Percentiles rank a stretch among this genome's conserved stretches.
Evolutionary conservation across 768 basidiomycete species (phyloP).

Genomic region (Termitomyces sp.): DNA sequence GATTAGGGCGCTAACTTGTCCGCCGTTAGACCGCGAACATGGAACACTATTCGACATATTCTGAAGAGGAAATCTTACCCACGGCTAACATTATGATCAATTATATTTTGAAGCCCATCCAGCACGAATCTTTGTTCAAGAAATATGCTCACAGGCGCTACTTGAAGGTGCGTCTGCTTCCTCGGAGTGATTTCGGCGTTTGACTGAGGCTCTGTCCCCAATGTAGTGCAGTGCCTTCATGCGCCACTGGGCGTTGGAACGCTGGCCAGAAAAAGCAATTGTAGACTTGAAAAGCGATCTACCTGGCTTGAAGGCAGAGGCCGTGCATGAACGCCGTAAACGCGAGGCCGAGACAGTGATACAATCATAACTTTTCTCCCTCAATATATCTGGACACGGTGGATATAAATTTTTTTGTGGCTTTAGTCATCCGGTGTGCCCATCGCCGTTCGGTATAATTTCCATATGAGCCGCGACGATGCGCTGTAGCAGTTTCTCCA

Average conservation of each 20-base stretch:
- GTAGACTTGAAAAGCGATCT: conserved; percentile 57
- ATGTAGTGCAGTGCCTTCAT: conserved; percentile 73
- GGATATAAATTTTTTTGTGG: background rate
- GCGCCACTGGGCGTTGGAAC: conserved; percentile 70
- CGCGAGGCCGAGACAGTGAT: background rate
- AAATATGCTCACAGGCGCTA: conserved; percentile 86
- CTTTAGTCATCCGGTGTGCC: background rate
- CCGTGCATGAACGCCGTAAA: conserved; percentile 26
- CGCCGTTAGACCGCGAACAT: conserved; percentile 67
- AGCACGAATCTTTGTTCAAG: conserved; percentile 76
- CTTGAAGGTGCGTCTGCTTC: conserved; percentile 56
- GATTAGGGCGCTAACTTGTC: conserved; percentile 7
- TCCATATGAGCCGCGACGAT: background rate
- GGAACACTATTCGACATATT: conserved; percentile 83
- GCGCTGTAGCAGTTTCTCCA: conserved; percentile 1
- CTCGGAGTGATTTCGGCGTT: background rate
- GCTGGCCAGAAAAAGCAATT: conserved; percentile 55
- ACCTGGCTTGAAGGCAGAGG: conserved; percentile 45
- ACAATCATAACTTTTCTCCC: background rate
- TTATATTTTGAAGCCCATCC: conserved; percentile 70
- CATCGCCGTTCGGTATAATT: background rate
- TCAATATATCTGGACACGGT: background rate
- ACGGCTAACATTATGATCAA: conserved; percentile 85
- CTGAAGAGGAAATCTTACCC: conserved; percentile 74
- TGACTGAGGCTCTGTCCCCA: background rate